Percentiles rank a stretch among this genome's conserved stretches.
Evolutionary conservation across 164 flowering plant species (phyloP).

Genomic region (Macadamia tetraphylla): DNA sequence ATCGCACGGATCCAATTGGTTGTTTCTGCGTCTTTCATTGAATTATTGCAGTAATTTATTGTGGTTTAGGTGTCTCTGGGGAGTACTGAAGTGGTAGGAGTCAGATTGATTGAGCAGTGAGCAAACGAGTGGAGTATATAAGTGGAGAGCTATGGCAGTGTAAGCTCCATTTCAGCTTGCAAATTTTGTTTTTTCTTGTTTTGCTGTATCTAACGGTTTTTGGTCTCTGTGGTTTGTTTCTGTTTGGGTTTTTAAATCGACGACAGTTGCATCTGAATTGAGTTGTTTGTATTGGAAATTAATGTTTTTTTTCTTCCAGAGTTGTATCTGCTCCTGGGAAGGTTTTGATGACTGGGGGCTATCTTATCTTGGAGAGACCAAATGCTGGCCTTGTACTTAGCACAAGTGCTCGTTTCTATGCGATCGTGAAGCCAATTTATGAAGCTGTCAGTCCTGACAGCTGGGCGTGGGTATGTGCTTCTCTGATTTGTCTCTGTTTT

Average conservation of each 20-base stretch:
- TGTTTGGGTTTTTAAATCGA: background rate
- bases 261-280: background rate
- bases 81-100: too few species aligned
- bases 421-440: conserved; percentile 73
- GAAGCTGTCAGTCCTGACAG: conserved; percentile 53
- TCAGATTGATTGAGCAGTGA: background rate
- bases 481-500: background rate
- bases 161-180: background rate
- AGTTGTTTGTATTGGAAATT: background rate
- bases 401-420: conserved; percentile 86
- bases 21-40: too few species aligned
- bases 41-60: too few species aligned
- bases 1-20: too few species aligned
- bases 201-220: too few species aligned
- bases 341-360: conserved; percentile 96
- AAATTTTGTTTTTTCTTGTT: background rate
- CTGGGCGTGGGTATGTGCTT: conserved; percentile 68
- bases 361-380: conserved; percentile 87
- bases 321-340: conserved; percentile 98
- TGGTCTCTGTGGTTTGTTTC: background rate
- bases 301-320: conserved; percentile 25
- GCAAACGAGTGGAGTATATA: background rate
- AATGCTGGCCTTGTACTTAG: conserved; percentile 90
- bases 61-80: too few species aligned
- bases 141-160: background rate